A percentile compares a stretch with the other conserved stretches of the same genome.
These are phyloP conservation scores for Macrolepiota fuliginosa DNA, from an alignment of 768 basidiomycete species.

Conservation along the genomic window DNA sequence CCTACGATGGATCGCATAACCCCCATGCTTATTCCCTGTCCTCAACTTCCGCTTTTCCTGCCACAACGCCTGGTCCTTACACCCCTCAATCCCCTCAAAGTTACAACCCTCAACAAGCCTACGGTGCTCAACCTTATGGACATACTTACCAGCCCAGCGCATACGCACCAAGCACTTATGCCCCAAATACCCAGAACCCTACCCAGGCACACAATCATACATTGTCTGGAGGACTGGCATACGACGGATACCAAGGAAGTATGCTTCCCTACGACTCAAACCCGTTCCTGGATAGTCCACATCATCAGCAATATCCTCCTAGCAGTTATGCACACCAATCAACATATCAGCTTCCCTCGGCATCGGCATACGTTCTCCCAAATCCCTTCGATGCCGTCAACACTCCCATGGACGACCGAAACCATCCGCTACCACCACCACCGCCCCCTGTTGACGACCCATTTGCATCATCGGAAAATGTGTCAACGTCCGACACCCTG, in stretches of 20 bases:
- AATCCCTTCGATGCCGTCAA: constrained; percentile 16
- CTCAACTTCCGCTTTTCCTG: constrained; percentile 4
- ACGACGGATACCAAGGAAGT: constrained; percentile 3
- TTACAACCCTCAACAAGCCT: constrained; percentile 1
- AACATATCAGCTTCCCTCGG: constrained; percentile 18
- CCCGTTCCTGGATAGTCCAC: constrained; percentile 27
- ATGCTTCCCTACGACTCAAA: constrained; percentile 18
- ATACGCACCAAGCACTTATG: constrained; percentile 22
- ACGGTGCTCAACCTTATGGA: neutral
- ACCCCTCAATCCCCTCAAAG: constrained; percentile 1
- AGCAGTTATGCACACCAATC: constrained; percentile 13
- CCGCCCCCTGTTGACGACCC: constrained; percentile 6
- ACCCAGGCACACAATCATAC: constrained; percentile 2
- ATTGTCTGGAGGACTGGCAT: neutral
- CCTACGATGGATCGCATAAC: constrained; percentile 1
- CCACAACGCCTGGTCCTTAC: neutral
- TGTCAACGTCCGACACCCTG: constrained; percentile 20
- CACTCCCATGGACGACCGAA: constrained; percentile 4
- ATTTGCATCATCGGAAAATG: constrained; percentile 17
- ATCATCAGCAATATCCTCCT: constrained; percentile 8
- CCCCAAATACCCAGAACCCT: constrained; percentile 19
- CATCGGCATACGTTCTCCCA: constrained; percentile 20
- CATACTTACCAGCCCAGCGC: constrained; percentile 7
- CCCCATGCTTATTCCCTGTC: constrained; percentile 6
- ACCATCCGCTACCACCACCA: constrained; percentile 1